Evolutionary conservation across 306 rosid genomes (phyloP).

Genomic region (Quercus rubra): DNA sequence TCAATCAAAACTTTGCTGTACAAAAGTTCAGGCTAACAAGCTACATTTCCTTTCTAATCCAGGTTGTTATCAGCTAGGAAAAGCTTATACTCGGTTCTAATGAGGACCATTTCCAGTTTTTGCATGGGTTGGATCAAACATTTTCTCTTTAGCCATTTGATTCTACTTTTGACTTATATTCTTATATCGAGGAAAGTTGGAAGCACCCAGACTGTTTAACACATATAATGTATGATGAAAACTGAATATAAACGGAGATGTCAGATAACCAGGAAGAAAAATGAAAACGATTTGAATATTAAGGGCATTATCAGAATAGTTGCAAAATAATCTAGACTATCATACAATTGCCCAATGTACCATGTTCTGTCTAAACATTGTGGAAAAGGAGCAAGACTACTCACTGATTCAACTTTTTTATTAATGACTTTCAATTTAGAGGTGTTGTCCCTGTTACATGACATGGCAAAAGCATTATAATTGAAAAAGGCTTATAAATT

Average conservation of each 20-base stretch:
- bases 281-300: neutral
- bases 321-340: neutral
- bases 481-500: neutral
- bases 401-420: neutral
- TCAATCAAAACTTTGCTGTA: no score
- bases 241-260: neutral
- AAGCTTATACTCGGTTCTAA: no score
- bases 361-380: neutral
- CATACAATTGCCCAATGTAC: neutral
- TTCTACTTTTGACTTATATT: no score
- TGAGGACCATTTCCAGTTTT: no score
- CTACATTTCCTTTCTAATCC: no score
- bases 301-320: neutral
- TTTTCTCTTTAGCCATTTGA: no score
- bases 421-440: neutral
- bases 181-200: no score
- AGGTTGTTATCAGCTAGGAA: no score
- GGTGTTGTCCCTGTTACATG: neutral
- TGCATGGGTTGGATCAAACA: no score
- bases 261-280: neutral
- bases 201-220: no score
- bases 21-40: no score
- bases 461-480: neutral
- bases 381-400: neutral
- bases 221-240: neutral